Conservation (phyloP, 2,329 filamentous ascomycete genomes). For the Passalora sequoiae region DNA sequence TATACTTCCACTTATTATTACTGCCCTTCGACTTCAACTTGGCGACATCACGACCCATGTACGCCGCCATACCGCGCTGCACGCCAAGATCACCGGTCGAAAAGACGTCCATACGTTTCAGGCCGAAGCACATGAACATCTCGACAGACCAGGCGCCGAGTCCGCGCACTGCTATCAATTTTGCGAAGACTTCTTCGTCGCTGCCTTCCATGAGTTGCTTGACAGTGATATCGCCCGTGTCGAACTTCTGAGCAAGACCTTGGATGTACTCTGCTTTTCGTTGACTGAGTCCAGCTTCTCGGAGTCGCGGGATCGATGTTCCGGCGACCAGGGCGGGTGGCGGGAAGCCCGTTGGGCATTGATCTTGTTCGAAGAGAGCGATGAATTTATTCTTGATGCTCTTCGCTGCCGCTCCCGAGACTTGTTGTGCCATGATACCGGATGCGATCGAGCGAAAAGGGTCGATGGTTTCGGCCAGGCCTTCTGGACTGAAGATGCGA, state of each 20-base stretch:
- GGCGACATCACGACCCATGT: slow-evolving; percentile 72
- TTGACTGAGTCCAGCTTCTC: slow-evolving; percentile 82
- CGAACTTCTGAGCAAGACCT: slow-evolving; percentile 79
- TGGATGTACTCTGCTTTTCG: slow-evolving; percentile 93
- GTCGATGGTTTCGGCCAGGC: slow-evolving; percentile 78
- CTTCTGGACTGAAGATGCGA: slow-evolving; percentile 71
- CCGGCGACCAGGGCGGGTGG: slow-evolving; percentile 66
- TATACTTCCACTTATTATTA: slow-evolving; percentile 95
- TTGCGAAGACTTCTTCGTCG: slow-evolving; percentile 80
- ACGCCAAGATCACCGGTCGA: slow-evolving; percentile 88
- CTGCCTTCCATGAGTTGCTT: slow-evolving; percentile 69
- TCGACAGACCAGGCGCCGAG: slow-evolving; percentile 88
- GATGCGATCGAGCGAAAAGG: slow-evolving; percentile 79
- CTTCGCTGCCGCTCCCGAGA: slow-evolving; percentile 84
- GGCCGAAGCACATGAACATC: slow-evolving; percentile 96
- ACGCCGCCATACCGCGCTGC: slow-evolving; percentile 88
- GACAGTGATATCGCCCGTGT: slow-evolving; percentile 66
- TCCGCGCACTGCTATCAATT: slow-evolving; percentile 78
- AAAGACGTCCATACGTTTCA: slow-evolving; percentile 93
- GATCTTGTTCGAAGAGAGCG: slow-evolving; percentile 54
- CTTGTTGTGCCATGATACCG: slow-evolving; percentile 93
- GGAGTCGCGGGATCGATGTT: slow-evolving; percentile 61
- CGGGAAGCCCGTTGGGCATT: slow-evolving; percentile 55
- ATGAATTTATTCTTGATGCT: slow-evolving; percentile 86
- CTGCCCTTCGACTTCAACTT: slow-evolving; percentile 70